These are phyloP conservation scores for Climacium dendroides DNA, from an alignment of 225 moss, liverwort and hornwort species.

Conservation along the genomic window DNA sequence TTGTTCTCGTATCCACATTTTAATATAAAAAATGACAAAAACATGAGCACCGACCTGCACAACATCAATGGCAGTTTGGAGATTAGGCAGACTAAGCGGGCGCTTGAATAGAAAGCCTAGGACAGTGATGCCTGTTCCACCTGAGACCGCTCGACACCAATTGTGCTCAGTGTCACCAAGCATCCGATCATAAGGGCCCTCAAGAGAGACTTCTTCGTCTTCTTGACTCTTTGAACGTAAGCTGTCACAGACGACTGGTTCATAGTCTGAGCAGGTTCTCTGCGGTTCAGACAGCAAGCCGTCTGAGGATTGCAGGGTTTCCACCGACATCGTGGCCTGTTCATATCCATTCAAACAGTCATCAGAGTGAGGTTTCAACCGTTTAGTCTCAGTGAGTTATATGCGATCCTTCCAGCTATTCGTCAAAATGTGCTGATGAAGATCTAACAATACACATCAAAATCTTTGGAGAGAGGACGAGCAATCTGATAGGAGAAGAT, in stretches of 20 bases:
- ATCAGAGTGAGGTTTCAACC: not conserved
- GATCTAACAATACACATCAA: not conserved
- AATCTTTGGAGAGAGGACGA: not conserved
- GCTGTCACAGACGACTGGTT: slow-evolving; percentile 8
- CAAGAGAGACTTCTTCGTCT: slow-evolving; percentile 31
- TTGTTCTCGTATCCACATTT: not conserved
- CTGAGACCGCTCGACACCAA: slow-evolving; percentile 90
- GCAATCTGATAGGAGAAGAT: not conserved
- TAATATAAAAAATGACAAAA: not conserved
- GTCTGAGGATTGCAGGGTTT: slow-evolving; percentile 27
- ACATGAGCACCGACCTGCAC: slow-evolving; percentile 31
- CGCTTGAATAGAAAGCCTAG: slow-evolving; percentile 57
- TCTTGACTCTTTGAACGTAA: not conserved
- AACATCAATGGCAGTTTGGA: slow-evolving; percentile 57
- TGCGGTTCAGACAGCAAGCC: slow-evolving; percentile 14
- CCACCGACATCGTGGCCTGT: slow-evolving; percentile 31
- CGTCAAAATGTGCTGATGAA: not conserved
- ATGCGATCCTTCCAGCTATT: not conserved
- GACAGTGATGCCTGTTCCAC: slow-evolving; percentile 84
- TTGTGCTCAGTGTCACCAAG: slow-evolving; percentile 93
- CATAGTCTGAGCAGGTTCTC: slow-evolving; percentile 15
- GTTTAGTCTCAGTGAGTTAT: not conserved
- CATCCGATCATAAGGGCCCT: slow-evolving; percentile 58
- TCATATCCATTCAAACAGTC: not conserved
- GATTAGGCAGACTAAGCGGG: slow-evolving; percentile 19